Percentiles rank a stretch among this genome's conserved stretches.
Conservation (phyloP, 208 protist species). For the Sergeia podlipaevii region DNA sequence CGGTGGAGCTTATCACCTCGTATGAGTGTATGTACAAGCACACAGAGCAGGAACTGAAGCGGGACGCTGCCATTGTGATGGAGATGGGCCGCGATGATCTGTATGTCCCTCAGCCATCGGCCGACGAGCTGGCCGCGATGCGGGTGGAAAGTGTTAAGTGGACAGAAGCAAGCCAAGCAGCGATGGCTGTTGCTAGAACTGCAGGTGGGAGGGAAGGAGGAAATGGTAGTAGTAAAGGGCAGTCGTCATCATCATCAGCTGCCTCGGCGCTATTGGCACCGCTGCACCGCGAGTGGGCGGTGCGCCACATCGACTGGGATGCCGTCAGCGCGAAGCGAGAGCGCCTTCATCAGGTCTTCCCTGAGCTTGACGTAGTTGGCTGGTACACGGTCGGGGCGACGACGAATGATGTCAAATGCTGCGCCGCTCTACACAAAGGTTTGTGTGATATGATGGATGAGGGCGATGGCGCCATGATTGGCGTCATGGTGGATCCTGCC, state of each 20-base stretch:
- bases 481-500: slow-evolving; percentile 20
- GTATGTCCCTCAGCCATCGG: neutral
- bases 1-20: slow-evolving; percentile 32
- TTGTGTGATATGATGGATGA: slow-evolving; percentile 13
- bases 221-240: neutral
- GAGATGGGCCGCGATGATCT: slow-evolving; percentile 1
- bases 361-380: slow-evolving; percentile 46
- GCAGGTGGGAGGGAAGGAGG: too few species aligned
- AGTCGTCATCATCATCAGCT: neutral
- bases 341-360: slow-evolving; percentile 40
- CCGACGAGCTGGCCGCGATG: neutral
- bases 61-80: too few species aligned
- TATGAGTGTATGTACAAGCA: slow-evolving; percentile 55
- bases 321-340: slow-evolving; percentile 28
- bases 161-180: too few species aligned
- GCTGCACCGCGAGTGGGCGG: slow-evolving; percentile 7
- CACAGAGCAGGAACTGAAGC: too few species aligned
- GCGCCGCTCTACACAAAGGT: slow-evolving; percentile 11
- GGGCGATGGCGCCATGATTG: slow-evolving; percentile 15
- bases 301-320: slow-evolving; percentile 30
- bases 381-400: slow-evolving; percentile 54
- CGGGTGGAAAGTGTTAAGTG: neutral
- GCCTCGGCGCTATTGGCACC: neutral
- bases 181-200: too few species aligned
- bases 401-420: slow-evolving; percentile 5